Percentiles rank a stretch among this genome's conserved stretches.
Conservation (phyloP, 305 asterid species). For the Ruellia speciosa region DNA sequence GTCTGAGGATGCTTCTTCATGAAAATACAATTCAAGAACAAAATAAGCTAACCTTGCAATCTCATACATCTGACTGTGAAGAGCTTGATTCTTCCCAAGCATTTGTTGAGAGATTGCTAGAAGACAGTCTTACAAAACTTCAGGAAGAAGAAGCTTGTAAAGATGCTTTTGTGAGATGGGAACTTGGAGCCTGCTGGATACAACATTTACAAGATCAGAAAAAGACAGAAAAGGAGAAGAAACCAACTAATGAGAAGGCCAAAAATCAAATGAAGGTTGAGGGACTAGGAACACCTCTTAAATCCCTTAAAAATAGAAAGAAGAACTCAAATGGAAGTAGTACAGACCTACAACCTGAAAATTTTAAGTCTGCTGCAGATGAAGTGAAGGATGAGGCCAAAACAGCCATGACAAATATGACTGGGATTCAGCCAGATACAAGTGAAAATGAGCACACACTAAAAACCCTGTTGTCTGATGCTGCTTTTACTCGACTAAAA, state of each 20-base stretch:
- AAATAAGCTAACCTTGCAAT: slow-evolving; percentile 32
- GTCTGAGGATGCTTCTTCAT: slow-evolving; percentile 86
- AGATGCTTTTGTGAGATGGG: slow-evolving; percentile 85
- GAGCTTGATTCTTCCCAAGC: slow-evolving; percentile 48
- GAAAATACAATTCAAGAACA: slow-evolving; percentile 43
- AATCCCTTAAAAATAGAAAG: slow-evolving; percentile 74
- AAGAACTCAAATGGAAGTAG: slow-evolving; percentile 48
- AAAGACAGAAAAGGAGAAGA: slow-evolving; percentile 86
- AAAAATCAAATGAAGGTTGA: slow-evolving; percentile 92
- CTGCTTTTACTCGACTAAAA: slow-evolving; percentile 63
- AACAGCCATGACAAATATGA: slow-evolving; percentile 27
- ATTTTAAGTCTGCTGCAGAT: slow-evolving; percentile 28
- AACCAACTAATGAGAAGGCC: slow-evolving; percentile 49
- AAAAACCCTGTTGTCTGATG: slow-evolving; percentile 54
- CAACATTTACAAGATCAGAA: slow-evolving; percentile 95
- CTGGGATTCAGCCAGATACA: slow-evolving; percentile 46
- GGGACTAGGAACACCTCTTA: slow-evolving; percentile 91
- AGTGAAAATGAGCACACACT: slow-evolving; percentile 55
- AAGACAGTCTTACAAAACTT: slow-evolving; percentile 74
- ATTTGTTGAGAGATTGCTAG: slow-evolving; percentile 67
- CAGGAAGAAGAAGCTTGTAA: slow-evolving; percentile 52
- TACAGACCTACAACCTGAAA: slow-evolving; percentile 39
- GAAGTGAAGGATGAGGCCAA: slow-evolving; percentile 44
- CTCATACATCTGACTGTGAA: slow-evolving; percentile 44
- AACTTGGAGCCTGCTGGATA: slow-evolving; percentile 99